Evolutionary conservation across 495 filamentous ascomycete genomes (phyloP), one percentile per base, ranked within the genome.

Genomic region (Filosporella fistucella): DNA sequence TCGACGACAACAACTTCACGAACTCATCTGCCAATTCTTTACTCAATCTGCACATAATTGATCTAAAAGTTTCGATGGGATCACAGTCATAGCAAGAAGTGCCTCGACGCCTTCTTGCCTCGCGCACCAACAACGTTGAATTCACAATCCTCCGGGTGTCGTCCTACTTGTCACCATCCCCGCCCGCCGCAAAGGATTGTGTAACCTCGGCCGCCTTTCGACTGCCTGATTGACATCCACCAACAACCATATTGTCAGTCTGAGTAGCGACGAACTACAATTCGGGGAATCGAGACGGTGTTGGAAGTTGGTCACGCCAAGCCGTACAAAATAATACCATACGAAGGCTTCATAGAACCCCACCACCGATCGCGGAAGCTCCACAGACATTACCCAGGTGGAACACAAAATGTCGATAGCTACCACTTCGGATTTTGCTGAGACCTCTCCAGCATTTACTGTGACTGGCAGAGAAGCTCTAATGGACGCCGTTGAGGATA

Each of bases 401-500:
- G 20, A 18, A 12, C 21, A n/a, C 16, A 54, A 41, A 17, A 58
- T 54, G 51, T 42, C 55, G 11, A 23, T 34, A 45, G 43, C 51
- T 8, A 28, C 49, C 14, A 37, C 47, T n/a, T 18, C 42, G 18
- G 46, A 51, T 6, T 51, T 44, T 30, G 8, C 37, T n/a, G n/a
- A 49, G 4, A 21, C 33, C 2, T 18, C 47, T 14, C 20, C 49
- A 17, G 22, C 17, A 10, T 13, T 48, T n/a, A 26, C 35, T 12
- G 28, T 28, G 4, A 50, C 53, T 11, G 26, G 34, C 10, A 68
- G 76, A 40, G 73, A 75, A 43, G 77, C 81, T 36, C 71, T 73
- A 20, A 63, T 82, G 46, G 84, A 88, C 55, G 83, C 85, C 38
- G 56, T 87, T 41, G 88, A 95, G 65, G 89, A 95, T 59, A 77